Percentiles rank a stretch among this genome's conserved stretches.
Evolutionary conservation across 1,284 basidiomycete genomes (phyloP).

Genomic region (Sanghuangporus weigelae): DNA sequence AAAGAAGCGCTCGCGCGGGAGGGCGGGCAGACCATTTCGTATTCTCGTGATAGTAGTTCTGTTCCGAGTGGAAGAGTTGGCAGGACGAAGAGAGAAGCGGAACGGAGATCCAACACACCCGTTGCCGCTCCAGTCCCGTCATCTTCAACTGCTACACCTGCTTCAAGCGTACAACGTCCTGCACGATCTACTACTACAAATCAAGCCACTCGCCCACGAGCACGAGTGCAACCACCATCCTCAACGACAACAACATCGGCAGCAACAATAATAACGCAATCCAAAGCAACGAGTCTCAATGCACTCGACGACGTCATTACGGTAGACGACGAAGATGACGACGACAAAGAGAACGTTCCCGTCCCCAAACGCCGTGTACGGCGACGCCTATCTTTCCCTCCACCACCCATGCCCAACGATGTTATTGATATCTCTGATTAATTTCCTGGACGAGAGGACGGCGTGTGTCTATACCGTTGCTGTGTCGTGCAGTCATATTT

Average conservation of each 20-base stretch:
- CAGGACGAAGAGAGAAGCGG: background rate
- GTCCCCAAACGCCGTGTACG: slow-evolving; percentile 48
- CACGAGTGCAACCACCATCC: background rate
- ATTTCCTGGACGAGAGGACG: background rate
- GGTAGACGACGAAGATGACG: slow-evolving; percentile 42
- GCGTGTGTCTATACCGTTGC: background rate
- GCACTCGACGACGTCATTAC: slow-evolving; percentile 29
- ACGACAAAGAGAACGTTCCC: slow-evolving; percentile 60
- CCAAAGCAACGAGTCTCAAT: background rate
- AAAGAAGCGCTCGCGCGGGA: slow-evolving; percentile 31
- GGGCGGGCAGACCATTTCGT: background rate
- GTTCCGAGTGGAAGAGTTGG: background rate
- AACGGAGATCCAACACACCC: background rate
- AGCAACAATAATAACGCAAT: background rate
- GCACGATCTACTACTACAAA: background rate
- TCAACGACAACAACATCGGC: background rate
- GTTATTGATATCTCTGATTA: slow-evolving; percentile 50
- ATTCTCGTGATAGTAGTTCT: background rate
- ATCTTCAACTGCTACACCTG: background rate
- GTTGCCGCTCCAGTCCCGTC: background rate
- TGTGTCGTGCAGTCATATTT: background rate
- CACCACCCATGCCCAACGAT: slow-evolving; percentile 25
- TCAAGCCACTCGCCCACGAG: slow-evolving; percentile 1
- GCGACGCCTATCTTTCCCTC: slow-evolving; percentile 27
- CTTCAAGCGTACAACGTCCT: background rate